A percentile compares a stretch with the other conserved stretches of the same genome.
phyloP scores from a whole-genome alignment of 2,329 filamentous ascomycete species.

The Chaetomiaceae sp. region DNA sequence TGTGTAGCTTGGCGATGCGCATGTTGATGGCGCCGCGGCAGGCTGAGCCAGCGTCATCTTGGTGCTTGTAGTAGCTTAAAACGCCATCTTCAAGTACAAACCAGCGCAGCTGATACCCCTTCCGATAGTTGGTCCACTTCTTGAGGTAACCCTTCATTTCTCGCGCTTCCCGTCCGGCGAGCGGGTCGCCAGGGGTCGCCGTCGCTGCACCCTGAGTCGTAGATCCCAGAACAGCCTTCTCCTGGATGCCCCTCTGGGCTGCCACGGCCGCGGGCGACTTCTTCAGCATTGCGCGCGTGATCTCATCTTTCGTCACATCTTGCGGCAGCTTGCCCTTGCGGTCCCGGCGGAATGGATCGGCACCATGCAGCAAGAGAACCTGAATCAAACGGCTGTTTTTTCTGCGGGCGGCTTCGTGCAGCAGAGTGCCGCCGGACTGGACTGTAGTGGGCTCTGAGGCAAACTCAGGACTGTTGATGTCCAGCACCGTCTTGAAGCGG shows the following conservation, averaged over 20 bases:
- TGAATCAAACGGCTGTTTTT: slow-evolving; percentile 86
- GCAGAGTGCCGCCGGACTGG: slow-evolving; percentile 80
- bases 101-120: slow-evolving; percentile 94
- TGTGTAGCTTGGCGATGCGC: slow-evolving; percentile 89
- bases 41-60: slow-evolving; percentile 92
- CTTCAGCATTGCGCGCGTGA: slow-evolving; percentile 82
- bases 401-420: slow-evolving; percentile 89
- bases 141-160: slow-evolving; percentile 99
- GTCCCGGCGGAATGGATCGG: slow-evolving; percentile 92
- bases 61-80: slow-evolving; percentile 97
- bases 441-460: slow-evolving; percentile 73
- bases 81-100: slow-evolving; percentile 98
- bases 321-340: slow-evolving; percentile 93
- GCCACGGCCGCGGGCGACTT: slow-evolving; percentile 90
- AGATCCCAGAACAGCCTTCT: slow-evolving; percentile 89
- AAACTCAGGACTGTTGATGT: slow-evolving; percentile 89
- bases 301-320: slow-evolving; percentile 93
- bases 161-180: slow-evolving; percentile 77
- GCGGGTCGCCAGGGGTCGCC: slow-evolving; percentile 53
- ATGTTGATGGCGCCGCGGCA: slow-evolving; percentile 98
- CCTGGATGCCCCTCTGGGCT: slow-evolving; percentile 91
- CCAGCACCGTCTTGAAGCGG: slow-evolving; percentile 77
- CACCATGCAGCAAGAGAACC: slow-evolving; percentile 84
- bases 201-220: slow-evolving; percentile 52
- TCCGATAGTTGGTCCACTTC: slow-evolving; percentile 99